phyloP scores from a whole-genome alignment of 140 eudicot genomes.

The Cichorium intybus region DNA sequence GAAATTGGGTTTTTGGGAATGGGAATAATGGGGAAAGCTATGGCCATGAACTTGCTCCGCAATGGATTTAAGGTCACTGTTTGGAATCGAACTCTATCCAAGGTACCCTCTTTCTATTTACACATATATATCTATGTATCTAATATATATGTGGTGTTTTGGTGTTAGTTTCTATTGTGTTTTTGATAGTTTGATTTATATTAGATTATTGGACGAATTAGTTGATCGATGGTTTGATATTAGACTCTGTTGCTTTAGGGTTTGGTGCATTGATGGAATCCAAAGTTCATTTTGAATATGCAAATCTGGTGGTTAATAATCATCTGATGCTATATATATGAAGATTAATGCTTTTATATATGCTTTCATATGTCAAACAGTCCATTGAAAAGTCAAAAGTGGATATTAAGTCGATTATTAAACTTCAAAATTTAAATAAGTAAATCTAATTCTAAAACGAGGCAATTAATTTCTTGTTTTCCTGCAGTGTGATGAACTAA shows the following conservation, averaged over 20 bases:
- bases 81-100: constrained; percentile 96
- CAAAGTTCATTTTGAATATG: background rate
- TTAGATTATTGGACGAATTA: background rate
- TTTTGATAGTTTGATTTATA: constrained; percentile 10
- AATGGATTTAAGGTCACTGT: constrained; percentile 92
- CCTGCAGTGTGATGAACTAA: constrained; percentile 84
- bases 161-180: background rate
- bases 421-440: background rate
- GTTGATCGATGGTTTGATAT: background rate
- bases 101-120: constrained; percentile 43
- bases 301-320: background rate
- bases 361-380: no score
- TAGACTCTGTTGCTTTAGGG: constrained; percentile 1
- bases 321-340: background rate
- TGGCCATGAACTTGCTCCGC: constrained; percentile 88
- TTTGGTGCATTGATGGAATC: background rate
- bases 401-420: no score
- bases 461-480: background rate
- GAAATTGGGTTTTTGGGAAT: constrained; percentile 94
- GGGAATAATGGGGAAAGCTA: constrained; percentile 99
- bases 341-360: background rate
- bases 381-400: no score
- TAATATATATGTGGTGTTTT: background rate
- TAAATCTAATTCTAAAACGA: background rate
- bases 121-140: background rate